Percentiles rank a stretch among this genome's conserved stretches.
Evolutionary conservation across 1,284 basidiomycete genomes (phyloP).

Genomic region (Volvariella surrecta): DNA sequence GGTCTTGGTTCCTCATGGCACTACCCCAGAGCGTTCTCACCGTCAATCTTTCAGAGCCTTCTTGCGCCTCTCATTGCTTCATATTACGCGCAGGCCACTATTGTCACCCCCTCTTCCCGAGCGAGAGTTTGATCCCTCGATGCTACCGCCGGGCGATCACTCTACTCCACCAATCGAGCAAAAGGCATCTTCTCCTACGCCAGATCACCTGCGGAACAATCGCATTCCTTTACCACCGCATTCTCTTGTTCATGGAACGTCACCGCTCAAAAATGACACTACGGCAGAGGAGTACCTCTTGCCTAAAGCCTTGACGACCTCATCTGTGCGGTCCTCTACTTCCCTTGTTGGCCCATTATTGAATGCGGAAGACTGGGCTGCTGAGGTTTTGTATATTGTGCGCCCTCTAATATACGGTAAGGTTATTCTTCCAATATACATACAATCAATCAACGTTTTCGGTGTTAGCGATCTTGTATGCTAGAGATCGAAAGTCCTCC

Average conservation of each 20-base stretch:
- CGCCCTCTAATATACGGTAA: constrained; percentile 70
- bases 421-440: constrained; percentile 12
- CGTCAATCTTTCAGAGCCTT: constrained; percentile 42
- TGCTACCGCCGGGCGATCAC: constrained; percentile 42
- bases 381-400: constrained; percentile 58
- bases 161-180: constrained; percentile 32
- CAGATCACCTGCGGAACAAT: constrained; percentile 74
- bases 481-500: constrained; percentile 27
- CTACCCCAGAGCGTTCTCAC: constrained; percentile 3
- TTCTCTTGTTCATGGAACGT: constrained; percentile 43
- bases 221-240: constrained; percentile 54
- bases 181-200: constrained; percentile 44
- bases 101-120: constrained; percentile 74
- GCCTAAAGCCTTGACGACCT: constrained; percentile 66
- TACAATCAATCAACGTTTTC: constrained; percentile 4
- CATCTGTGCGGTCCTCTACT: constrained; percentile 59
- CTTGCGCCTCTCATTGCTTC: constrained; percentile 63
- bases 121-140: constrained; percentile 74
- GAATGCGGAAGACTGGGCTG: constrained; percentile 62
- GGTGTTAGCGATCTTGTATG: constrained; percentile 28
- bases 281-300: constrained; percentile 70
- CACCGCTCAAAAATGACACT: constrained; percentile 39
- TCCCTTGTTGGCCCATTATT: constrained; percentile 52
- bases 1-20: constrained; percentile 17
- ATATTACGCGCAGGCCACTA: constrained; percentile 67